phyloP scores from a whole-genome alignment of 1,284 basidiomycete species.

The Omphalotus olearius region DNA sequence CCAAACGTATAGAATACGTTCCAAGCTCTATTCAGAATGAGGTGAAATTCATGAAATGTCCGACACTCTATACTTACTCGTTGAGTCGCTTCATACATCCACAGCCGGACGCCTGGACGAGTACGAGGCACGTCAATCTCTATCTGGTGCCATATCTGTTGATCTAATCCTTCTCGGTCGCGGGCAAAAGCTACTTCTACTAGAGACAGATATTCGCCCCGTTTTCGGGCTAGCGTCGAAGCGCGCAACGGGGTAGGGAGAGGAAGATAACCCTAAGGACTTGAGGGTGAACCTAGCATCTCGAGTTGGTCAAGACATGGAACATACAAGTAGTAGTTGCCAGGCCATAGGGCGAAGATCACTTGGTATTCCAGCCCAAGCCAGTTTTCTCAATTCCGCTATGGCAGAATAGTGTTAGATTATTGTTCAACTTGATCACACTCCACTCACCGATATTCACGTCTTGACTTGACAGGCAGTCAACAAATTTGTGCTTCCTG shows the following conservation, averaged over 20 bases:
- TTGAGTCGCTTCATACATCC: constrained; percentile 87
- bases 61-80: constrained; percentile 59
- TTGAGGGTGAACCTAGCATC: not conserved
- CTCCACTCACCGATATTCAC: constrained; percentile 66
- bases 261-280: constrained; percentile 85
- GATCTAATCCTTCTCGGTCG: constrained; percentile 80
- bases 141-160: constrained; percentile 98
- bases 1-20: constrained; percentile 95
- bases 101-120: constrained; percentile 84
- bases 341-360: constrained; percentile 91
- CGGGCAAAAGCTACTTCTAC: constrained; percentile 91
- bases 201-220: constrained; percentile 87
- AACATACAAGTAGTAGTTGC: constrained; percentile 86
- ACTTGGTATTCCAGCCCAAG: constrained; percentile 93
- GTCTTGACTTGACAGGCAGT: constrained; percentile 65
- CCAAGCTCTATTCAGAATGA: constrained; percentile 61
- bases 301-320: not conserved
- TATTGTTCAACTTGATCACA: constrained; percentile 5
- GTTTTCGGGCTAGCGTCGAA: constrained; percentile 80
- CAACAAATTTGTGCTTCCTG: constrained; percentile 68
- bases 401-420: constrained; percentile 8
- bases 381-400: constrained; percentile 84
- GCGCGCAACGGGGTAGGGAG: constrained; percentile 77
- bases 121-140: constrained; percentile 96
- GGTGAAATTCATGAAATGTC: constrained; percentile 17